Base-by-base conservation (phyloP, 1,284 basidiomycete genomes). In the Heterobasidion irregulare region DNA sequence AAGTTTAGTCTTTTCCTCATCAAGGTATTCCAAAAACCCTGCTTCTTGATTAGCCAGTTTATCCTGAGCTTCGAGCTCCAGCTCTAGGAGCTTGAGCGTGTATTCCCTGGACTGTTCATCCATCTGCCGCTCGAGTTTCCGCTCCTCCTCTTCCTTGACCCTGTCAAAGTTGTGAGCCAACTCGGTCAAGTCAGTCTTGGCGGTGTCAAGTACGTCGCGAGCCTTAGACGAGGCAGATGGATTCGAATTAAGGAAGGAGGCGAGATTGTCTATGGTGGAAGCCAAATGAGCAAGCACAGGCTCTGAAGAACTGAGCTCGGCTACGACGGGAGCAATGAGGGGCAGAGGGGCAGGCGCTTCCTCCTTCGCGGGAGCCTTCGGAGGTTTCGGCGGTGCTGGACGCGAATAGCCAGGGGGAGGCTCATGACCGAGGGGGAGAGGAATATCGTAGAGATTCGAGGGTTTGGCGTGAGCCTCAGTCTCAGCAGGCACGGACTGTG, bases 241-340 rank as follows among this genome's bases (percentile, higher is more conserved):
- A 63, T 88, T 89, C 32, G 81, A 74, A 46, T 82, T 83, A 44
- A 98, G 76, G 73, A 90, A 95, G 10, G 85, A 81, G 16, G 94
- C 87, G 52, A 99, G 86, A 66, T 88, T 84, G 73, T 98, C 96
- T 64, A 99, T 98, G 47, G 94, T 96, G 12, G 84, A 80, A 4
- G 95, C 96, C 15, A 99, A 84, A 68, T 98, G 93, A 1, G 86
- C 79, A 59, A 99, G 89, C 65, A 98, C 86, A 15, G 96, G 95
- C 62, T 96, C 91, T 6, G 86, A 86, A 15, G 76, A 70, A 47
- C 77, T 78, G 53, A 94, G 77, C 55, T 86, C 85, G 55, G 84
- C 80, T 56, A 99, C 82, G 41, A 83, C 79, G 5, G 94, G 92
- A 0, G 92, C 87, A 58, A 98, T 77, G 47, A 91, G 80, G 45